Percentiles rank a stretch among this genome's conserved stretches.
phyloP scores from a whole-genome alignment of 1,284 basidiomycete genomes.

The Moesziomyces aphidis region DNA sequence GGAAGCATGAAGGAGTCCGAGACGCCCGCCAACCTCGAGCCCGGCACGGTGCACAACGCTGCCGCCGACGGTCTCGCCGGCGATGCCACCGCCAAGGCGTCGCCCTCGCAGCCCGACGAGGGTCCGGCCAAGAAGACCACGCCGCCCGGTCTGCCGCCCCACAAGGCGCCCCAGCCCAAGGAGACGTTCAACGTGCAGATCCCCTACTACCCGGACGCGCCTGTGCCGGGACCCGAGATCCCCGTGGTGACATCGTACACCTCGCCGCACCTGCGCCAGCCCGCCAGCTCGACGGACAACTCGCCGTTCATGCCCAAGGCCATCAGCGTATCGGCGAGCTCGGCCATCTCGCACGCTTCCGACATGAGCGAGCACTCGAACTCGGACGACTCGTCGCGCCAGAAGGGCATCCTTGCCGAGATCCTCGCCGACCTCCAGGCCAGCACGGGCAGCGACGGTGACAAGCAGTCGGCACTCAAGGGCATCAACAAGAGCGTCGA shows the following conservation, averaged over 20 bases:
- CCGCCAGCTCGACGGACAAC: constrained; percentile 14
- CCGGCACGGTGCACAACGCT: constrained; percentile 52
- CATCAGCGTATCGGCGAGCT: constrained; percentile 49
- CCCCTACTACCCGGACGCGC: constrained; percentile 54
- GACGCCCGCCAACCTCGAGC: constrained; percentile 47
- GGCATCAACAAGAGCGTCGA: constrained; percentile 30
- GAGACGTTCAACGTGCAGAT: constrained; percentile 60
- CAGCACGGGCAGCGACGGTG: constrained; percentile 11
- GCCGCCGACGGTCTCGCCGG: constrained; percentile 43
- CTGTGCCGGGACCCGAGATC: constrained; percentile 45
- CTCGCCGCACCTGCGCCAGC: constrained; percentile 33
- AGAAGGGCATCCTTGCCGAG: constrained; percentile 39
- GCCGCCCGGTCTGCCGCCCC: constrained; percentile 54
- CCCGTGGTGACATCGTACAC: constrained; percentile 57
- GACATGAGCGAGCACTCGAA: constrained; percentile 32
- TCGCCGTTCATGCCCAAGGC: constrained; percentile 41
- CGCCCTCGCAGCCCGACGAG: constrained; percentile 27
- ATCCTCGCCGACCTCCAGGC: constrained; percentile 41
- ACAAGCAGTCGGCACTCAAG: constrained; percentile 13
- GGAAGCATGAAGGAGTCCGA: constrained; percentile 49
- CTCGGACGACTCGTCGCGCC: constrained; percentile 11
- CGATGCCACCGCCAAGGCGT: constrained; percentile 37
- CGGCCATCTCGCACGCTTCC: constrained; percentile 39
- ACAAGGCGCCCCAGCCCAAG: constrained; percentile 42
- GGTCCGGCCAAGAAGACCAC: constrained; percentile 42